Evolutionary conservation across 768 basidiomycete species (phyloP).

Genomic region (Omphalotus guepiniiformis): DNA sequence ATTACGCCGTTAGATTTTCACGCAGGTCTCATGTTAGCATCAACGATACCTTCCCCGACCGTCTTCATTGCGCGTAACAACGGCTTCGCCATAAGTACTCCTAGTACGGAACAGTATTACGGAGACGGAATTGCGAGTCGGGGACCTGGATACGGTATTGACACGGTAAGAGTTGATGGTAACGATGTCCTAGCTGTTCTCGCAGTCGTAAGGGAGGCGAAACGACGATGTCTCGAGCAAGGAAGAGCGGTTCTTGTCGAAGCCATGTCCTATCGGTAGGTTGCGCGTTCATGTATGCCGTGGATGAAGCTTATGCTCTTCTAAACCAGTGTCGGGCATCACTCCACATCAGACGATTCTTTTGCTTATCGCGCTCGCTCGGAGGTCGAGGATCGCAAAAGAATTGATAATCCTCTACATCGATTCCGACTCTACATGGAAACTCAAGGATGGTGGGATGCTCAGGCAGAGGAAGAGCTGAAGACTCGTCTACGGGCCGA

Average conservation of each 20-base stretch:
- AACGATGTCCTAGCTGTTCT: slow-evolving; percentile 89
- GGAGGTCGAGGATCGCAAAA: slow-evolving; percentile 90
- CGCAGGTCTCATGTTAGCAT: slow-evolving; percentile 80
- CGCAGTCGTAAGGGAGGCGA: slow-evolving; percentile 65
- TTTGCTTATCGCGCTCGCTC: slow-evolving; percentile 87
- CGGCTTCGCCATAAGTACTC: slow-evolving; percentile 94
- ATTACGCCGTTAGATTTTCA: slow-evolving; percentile 77
- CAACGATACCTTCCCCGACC: slow-evolving; percentile 70
- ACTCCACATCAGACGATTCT: slow-evolving; percentile 93
- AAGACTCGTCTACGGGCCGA: slow-evolving; percentile 65
- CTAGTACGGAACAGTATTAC: slow-evolving; percentile 81
- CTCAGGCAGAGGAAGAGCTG: slow-evolving; percentile 65
- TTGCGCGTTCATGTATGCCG: neutral
- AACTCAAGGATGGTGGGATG: slow-evolving; percentile 80
- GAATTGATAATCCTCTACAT: slow-evolving; percentile 83
- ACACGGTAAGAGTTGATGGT: slow-evolving; percentile 90
- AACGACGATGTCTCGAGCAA: slow-evolving; percentile 67
- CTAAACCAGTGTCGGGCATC: slow-evolving; percentile 91
- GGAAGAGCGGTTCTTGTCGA: slow-evolving; percentile 82
- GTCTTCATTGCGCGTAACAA: slow-evolving; percentile 79
- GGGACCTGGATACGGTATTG: slow-evolving; percentile 89
- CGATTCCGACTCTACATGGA: slow-evolving; percentile 87
- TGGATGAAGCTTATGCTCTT: neutral
- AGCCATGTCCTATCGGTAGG: slow-evolving; percentile 86
- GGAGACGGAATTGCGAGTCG: slow-evolving; percentile 92